A percentile compares a stretch with the other conserved stretches of the same genome.
These are phyloP conservation scores for Aegilops umbellulata DNA, from an alignment of 176 grass and related monocot species.

Conservation along the genomic window DNA sequence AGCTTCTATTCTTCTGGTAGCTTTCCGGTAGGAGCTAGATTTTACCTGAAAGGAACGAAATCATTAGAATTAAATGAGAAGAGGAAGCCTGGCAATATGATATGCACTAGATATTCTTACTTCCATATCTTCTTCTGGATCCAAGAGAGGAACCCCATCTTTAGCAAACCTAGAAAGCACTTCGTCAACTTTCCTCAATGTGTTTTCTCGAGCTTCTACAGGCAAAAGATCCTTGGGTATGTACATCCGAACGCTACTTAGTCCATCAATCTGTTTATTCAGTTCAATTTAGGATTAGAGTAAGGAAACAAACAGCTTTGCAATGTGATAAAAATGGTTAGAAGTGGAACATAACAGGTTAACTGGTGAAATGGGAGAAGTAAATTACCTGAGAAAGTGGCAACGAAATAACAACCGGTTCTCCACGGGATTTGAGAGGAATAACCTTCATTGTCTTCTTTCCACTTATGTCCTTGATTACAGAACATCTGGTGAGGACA, in stretches of 20 bases:
- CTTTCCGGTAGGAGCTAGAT: conserved; percentile 78
- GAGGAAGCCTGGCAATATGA: neutral
- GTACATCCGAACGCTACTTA: conserved; percentile 80
- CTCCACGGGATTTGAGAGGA: conserved; percentile 64
- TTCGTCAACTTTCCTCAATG: conserved; percentile 79
- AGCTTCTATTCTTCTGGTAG: conserved; percentile 83
- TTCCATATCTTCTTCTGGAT: conserved; percentile 99
- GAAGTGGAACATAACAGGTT: neutral
- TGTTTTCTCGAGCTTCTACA: conserved; percentile 79
- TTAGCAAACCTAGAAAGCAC: conserved; percentile 78
- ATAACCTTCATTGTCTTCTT: conserved; percentile 70
- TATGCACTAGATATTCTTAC: conserved; percentile 48
- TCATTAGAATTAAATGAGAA: conserved; percentile 12
- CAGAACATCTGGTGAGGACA: conserved; percentile 74
- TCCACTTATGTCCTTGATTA: conserved; percentile 64
- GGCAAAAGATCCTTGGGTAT: conserved; percentile 93
- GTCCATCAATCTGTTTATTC: conserved; percentile 62
- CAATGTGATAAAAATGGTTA: neutral
- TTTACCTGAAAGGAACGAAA: conserved; percentile 47
- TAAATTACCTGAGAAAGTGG: conserved; percentile 75
- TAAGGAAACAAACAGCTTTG: neutral
- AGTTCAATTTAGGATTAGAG: conserved; percentile 26
- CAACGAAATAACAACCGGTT: conserved; percentile 81
- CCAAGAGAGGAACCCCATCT: conserved; percentile 89
- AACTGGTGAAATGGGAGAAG: conserved; percentile 10